phyloP scores from a whole-genome alignment of 805 yeast genomes.

The Starmerella khaoyaiensis region DNA sequence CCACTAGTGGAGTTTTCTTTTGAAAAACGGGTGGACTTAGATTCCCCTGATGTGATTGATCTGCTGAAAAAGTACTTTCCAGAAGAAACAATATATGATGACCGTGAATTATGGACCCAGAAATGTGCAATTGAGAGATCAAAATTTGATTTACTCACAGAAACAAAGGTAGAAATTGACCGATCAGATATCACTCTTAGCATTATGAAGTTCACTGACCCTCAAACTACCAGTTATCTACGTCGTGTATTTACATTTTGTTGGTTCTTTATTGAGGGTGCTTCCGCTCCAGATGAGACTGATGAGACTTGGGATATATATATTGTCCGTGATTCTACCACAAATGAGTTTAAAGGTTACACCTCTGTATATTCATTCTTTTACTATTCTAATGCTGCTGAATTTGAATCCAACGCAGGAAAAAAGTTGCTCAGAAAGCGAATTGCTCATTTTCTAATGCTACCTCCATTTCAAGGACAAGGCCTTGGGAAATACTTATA shows the following conservation, averaged over 20 bases:
- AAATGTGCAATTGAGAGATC: slow-evolving; percentile 5
- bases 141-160: slow-evolving; percentile 22
- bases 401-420: slow-evolving; percentile 24
- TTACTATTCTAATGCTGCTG: slow-evolving; percentile 49
- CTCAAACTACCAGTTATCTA: slow-evolving; percentile 4
- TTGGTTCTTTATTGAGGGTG: slow-evolving; percentile 76
- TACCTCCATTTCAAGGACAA: slow-evolving; percentile 71
- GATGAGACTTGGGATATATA: slow-evolving; percentile 78
- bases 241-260: slow-evolving; percentile 61
- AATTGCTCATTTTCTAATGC: slow-evolving; percentile 72
- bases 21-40: slow-evolving; percentile 34
- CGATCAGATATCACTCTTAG: not conserved
- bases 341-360: slow-evolving; percentile 54
- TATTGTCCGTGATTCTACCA: slow-evolving; percentile 35
- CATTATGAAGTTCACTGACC: not conserved
- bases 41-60: slow-evolving; percentile 45
- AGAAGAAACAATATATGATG: slow-evolving; percentile 40
- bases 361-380: slow-evolving; percentile 75
- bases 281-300: slow-evolving; percentile 63
- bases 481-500: slow-evolving; percentile 59
- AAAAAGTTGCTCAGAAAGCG: slow-evolving; percentile 42
- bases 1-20: slow-evolving; percentile 59
- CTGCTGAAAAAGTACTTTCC: slow-evolving; percentile 51
- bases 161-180: not conserved
- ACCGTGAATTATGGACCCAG: slow-evolving; percentile 58